A percentile compares a stretch with the other conserved stretches of the same genome.
These are phyloP conservation scores for Beauveria sp. DNA, from an alignment of 2,329 filamentous ascomycete species.

Conservation along the genomic window DNA sequence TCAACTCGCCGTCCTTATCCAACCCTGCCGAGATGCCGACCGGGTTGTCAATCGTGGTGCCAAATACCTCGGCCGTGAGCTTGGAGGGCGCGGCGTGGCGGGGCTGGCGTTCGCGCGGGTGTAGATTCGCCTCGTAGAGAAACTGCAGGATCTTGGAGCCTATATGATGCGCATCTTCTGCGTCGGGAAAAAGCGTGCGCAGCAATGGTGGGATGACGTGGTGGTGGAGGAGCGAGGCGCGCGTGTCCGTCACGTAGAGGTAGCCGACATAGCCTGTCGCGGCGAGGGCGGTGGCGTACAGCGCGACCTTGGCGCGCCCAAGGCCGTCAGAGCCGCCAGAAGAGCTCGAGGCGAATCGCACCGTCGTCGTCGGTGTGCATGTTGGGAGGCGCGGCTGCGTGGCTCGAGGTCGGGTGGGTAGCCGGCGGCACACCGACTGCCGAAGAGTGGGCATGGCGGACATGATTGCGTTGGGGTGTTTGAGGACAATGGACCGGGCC, in stretches of 20 bases:
- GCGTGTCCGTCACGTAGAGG: slow-evolving; percentile 67
- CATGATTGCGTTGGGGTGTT: neutral
- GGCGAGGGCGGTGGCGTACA: slow-evolving; percentile 35
- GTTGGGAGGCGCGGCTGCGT: neutral
- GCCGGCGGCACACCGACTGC: slow-evolving; percentile 2
- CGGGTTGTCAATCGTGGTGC: slow-evolving; percentile 70
- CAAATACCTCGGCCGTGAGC: slow-evolving; percentile 56
- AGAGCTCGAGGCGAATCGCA: slow-evolving; percentile 18
- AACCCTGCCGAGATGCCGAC: slow-evolving; percentile 93
- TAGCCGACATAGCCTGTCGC: slow-evolving; percentile 43
- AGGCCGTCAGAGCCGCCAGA: slow-evolving; percentile 21
- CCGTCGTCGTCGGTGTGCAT: neutral
- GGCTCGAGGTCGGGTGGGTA: slow-evolving; percentile 1
- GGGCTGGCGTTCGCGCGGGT: slow-evolving; percentile 70
- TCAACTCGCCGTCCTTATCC: slow-evolving; percentile 88
- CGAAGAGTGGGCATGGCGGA: slow-evolving; percentile 1
- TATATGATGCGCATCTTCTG: slow-evolving; percentile 85
- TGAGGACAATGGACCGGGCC: neutral
- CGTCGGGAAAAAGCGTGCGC: slow-evolving; percentile 61
- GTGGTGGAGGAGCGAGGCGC: slow-evolving; percentile 57
- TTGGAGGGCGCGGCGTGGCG: slow-evolving; percentile 24
- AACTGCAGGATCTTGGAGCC: slow-evolving; percentile 64
- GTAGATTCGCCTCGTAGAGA: slow-evolving; percentile 65
- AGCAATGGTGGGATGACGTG: slow-evolving; percentile 60
- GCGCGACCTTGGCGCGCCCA: slow-evolving; percentile 28